Evolutionary conservation across 106 monocot species (phyloP).

Genomic region (Chionographis japonica): DNA sequence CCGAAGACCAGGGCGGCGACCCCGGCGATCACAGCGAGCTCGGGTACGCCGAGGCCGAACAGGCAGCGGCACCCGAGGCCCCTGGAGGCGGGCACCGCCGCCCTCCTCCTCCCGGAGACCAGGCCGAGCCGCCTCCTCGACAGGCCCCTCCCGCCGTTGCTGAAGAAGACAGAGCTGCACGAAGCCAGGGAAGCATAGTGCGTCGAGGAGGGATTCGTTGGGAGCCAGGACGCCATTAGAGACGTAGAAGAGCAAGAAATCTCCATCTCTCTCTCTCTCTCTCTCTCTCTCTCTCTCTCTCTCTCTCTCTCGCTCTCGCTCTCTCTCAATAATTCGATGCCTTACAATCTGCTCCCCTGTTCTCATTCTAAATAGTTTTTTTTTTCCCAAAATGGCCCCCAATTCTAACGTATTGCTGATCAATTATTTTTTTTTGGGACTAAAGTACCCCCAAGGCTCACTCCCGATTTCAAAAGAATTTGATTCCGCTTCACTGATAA

Average conservation of each 20-base stretch:
- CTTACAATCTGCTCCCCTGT: too few relatives aligned
- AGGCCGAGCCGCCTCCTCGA: neutral
- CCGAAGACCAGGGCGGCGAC: slow-evolving; percentile 90
- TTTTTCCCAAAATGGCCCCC: too few relatives aligned
- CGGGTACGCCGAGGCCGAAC: slow-evolving; percentile 93
- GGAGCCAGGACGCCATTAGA: slow-evolving; percentile 13
- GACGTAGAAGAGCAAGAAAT: slow-evolving; percentile 16
- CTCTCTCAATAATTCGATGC: neutral
- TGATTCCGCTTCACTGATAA: too few relatives aligned
- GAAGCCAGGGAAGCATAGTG: slow-evolving; percentile 15
- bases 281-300: slow-evolving; percentile 6
- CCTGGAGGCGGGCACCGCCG: neutral
- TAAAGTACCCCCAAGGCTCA: too few relatives aligned
- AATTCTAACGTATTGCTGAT: too few relatives aligned
- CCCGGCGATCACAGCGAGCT: slow-evolving; percentile 93
- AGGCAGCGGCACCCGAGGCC: slow-evolving; percentile 38
- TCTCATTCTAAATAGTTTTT: too few relatives aligned
- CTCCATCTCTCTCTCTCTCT: neutral
- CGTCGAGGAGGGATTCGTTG: neutral
- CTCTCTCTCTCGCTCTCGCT: slow-evolving; percentile 7
- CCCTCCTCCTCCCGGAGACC: neutral
- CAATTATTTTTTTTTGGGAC: too few relatives aligned
- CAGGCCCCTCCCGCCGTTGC: too few relatives aligned
- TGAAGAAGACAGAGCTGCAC: slow-evolving; percentile 18
- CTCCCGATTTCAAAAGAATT: too few relatives aligned